phyloP scores from a whole-genome alignment of 2,329 filamentous ascomycete species.

The Blastomyces gilchristii region DNA sequence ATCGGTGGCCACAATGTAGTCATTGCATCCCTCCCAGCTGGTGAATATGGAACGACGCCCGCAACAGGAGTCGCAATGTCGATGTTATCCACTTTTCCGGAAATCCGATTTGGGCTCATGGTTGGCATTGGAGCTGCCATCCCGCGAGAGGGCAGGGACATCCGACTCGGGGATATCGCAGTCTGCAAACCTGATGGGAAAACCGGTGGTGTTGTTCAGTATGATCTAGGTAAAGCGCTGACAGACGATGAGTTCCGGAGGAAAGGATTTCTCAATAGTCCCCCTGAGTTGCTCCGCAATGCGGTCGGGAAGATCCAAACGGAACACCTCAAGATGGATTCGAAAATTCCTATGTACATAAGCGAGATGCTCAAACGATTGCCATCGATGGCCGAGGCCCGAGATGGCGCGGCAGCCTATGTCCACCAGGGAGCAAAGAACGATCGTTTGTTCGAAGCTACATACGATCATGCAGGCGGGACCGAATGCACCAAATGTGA shows the following conservation, averaged over 20 bases:
- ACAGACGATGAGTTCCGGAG: conserved; percentile 15
- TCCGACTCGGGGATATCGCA: conserved; percentile 20
- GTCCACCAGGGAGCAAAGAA: neutral
- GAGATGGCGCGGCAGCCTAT: neutral
- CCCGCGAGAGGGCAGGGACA: conserved; percentile 14
- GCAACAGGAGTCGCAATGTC: conserved; percentile 14
- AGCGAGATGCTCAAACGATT: conserved; percentile 8
- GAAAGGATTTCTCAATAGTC: conserved; percentile 17
- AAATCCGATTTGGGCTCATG: conserved; percentile 16
- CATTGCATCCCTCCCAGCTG: conserved; percentile 12
- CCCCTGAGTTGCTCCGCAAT: conserved; percentile 9
- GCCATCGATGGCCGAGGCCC: conserved; percentile 1
- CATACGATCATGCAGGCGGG: conserved; percentile 6
- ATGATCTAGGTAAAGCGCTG: conserved; percentile 21
- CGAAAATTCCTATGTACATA: neutral
- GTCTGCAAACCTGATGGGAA: conserved; percentile 15
- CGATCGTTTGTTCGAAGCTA: conserved; percentile 6
- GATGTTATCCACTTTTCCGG: conserved; percentile 16
- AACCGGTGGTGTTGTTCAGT: conserved; percentile 22
- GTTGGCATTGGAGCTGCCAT: conserved; percentile 20
- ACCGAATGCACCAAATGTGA: conserved; percentile 15
- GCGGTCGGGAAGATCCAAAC: neutral
- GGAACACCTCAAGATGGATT: neutral
- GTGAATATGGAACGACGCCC: conserved; percentile 9
- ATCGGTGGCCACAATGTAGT: conserved; percentile 18